phyloP scores from a whole-genome alignment of 371 early-diverging fungal species.

The Basidiobolus heterosporus region DNA sequence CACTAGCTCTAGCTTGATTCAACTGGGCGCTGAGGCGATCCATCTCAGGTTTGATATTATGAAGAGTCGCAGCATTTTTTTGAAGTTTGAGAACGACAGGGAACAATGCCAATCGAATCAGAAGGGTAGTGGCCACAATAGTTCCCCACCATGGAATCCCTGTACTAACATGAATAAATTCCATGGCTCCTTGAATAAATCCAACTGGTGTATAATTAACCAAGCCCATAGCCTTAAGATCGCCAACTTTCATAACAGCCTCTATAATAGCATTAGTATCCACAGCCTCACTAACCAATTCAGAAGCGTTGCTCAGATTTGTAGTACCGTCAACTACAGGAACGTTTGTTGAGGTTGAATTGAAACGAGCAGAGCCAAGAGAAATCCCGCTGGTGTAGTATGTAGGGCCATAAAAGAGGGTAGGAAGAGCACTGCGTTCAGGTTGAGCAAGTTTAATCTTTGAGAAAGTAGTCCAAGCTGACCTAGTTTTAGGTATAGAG shows the following conservation, averaged over 20 bases:
- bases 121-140: conserved; percentile 52
- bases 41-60: conserved; percentile 60
- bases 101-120: conserved; percentile 49
- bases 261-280: not conserved
- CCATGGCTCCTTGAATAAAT: conserved; percentile 49
- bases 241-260: conserved; percentile 51
- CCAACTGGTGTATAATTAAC: conserved; percentile 65
- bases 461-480: too few species aligned
- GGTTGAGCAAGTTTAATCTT: too few species aligned
- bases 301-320: too few species aligned
- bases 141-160: conserved; percentile 91
- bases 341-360: too few species aligned
- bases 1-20: conserved; percentile 30
- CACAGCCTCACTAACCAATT: too few species aligned
- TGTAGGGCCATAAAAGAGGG: too few species aligned
- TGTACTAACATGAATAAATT: conserved; percentile 57
- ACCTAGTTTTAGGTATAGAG: too few species aligned
- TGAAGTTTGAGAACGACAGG: conserved; percentile 67
- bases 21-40: conserved; percentile 46
- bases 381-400: too few species aligned
- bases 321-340: too few species aligned
- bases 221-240: conserved; percentile 60
- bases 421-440: too few species aligned
- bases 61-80: conserved; percentile 46
- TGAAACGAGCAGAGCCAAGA: too few species aligned